Evolutionary conservation across 2,329 filamentous ascomycete species (phyloP).

Genomic region (Neonectria sp.): DNA sequence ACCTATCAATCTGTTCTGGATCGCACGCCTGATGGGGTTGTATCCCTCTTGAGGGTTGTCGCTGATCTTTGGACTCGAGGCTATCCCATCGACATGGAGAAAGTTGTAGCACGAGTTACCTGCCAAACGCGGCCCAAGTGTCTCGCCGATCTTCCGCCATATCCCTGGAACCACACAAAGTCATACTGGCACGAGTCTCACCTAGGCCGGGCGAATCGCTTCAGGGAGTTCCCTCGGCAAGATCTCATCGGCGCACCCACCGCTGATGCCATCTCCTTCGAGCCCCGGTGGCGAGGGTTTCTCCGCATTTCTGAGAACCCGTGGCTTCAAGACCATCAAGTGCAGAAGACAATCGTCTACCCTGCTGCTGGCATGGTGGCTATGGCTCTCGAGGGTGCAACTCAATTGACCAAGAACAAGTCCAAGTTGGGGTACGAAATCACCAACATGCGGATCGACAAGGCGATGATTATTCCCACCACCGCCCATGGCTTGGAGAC

Average conservation of each 20-base stretch:
- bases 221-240: constrained; percentile 61
- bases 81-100: constrained; percentile 50
- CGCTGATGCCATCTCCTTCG: constrained; percentile 60
- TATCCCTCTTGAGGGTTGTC: constrained; percentile 50
- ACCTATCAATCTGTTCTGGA: constrained; percentile 50
- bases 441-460: constrained; percentile 61
- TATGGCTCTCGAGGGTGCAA: constrained; percentile 65
- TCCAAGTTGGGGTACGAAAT: constrained; percentile 58
- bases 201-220: constrained; percentile 59
- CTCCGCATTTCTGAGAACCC: constrained; percentile 65
- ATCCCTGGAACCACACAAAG: constrained; percentile 69
- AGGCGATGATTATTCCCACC: constrained; percentile 66
- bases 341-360: constrained; percentile 66
- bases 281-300: constrained; percentile 66
- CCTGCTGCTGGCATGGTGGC: constrained; percentile 65
- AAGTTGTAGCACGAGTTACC: constrained; percentile 43
- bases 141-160: constrained; percentile 64
- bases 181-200: constrained; percentile 69
- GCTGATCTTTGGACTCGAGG: constrained; percentile 58
- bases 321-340: constrained; percentile 67
- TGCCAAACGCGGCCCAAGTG: constrained; percentile 47
- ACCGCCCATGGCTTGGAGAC: constrained; percentile 65
- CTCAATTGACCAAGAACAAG: constrained; percentile 53
- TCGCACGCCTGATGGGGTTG: constrained; percentile 40
- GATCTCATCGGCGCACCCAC: constrained; percentile 66